Percentiles rank a stretch among this genome's conserved stretches.
phyloP scores from a whole-genome alignment of 106 monocot genomes.

The Apostasia ramifera region DNA sequence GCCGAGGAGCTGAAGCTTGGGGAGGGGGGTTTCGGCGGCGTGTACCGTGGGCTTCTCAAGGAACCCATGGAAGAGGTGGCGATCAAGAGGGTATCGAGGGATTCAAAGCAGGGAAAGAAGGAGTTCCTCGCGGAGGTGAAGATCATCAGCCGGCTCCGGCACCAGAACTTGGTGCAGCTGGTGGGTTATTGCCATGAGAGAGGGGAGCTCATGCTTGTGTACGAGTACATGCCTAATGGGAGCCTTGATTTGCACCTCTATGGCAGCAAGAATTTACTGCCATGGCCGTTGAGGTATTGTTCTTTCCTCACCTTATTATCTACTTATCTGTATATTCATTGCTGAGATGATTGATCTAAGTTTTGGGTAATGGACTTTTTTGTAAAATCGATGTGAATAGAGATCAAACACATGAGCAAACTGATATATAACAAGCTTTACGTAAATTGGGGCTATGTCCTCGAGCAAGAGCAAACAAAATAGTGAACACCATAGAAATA shows the following conservation, averaged over 20 bases:
- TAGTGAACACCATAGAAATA: too few relatives aligned
- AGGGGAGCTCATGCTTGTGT: constrained; percentile 45
- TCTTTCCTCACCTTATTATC: background rate
- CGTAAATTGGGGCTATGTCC: too few relatives aligned
- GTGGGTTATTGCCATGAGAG: constrained; percentile 52
- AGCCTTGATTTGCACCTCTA: constrained; percentile 48
- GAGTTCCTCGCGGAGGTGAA: constrained; percentile 53
- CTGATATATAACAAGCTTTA: too few relatives aligned
- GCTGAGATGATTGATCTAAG: too few relatives aligned
- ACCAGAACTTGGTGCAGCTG: constrained; percentile 48
- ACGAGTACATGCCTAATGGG: constrained; percentile 59
- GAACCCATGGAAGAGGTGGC: constrained; percentile 26
- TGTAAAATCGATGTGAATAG: too few relatives aligned
- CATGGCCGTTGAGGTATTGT: constrained; percentile 32
- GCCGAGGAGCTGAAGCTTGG: constrained; percentile 44
- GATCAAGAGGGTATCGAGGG: constrained; percentile 41
- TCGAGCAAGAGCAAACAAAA: too few relatives aligned
- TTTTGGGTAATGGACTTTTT: too few relatives aligned
- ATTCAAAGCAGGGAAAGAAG: constrained; percentile 53
- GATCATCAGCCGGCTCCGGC: constrained; percentile 51
- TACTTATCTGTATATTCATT: background rate
- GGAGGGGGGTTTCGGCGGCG: constrained; percentile 54
- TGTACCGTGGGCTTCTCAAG: constrained; percentile 37
- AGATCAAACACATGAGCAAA: too few relatives aligned
- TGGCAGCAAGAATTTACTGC: constrained; percentile 1